Conservation (phyloP, 2,329 filamentous ascomycete genomes). For the Colletotrichum lentis region DNA sequence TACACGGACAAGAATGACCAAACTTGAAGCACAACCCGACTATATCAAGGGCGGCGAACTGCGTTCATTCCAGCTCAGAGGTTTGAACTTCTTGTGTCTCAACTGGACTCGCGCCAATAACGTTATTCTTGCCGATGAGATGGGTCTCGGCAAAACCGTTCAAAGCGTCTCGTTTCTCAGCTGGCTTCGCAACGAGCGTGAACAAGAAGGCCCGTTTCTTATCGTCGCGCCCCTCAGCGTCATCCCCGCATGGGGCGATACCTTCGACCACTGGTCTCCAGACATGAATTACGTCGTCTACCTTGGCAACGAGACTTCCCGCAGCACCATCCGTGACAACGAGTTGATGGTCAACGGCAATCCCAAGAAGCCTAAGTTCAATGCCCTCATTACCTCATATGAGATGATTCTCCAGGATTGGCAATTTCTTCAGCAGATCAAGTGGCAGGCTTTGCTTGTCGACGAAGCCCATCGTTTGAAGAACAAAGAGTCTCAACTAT, state of each 20-base stretch:
- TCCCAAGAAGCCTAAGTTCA: slow-evolving; percentile 89
- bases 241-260: slow-evolving; percentile 97
- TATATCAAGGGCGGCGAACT: slow-evolving; percentile 88
- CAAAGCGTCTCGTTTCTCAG: slow-evolving; percentile 97
- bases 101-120: slow-evolving; percentile 96
- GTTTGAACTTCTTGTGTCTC: slow-evolving; percentile 92
- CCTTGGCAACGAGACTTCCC: slow-evolving; percentile 85
- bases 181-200: slow-evolving; percentile 90
- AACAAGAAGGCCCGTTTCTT: slow-evolving; percentile 92
- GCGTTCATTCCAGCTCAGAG: slow-evolving; percentile 90
- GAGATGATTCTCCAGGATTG: slow-evolving; percentile 93
- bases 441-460: slow-evolving; percentile 96
- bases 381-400: slow-evolving; percentile 96
- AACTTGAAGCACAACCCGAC: slow-evolving; percentile 79
- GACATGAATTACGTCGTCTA: slow-evolving; percentile 98
- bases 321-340: slow-evolving; percentile 87
- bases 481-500: slow-evolving; percentile 94
- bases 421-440: slow-evolving; percentile 84
- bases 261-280: slow-evolving; percentile 94
- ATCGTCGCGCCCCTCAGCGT: slow-evolving; percentile 97
- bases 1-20: slow-evolving; percentile 77
- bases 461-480: slow-evolving; percentile 97
- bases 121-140: slow-evolving; percentile 97
- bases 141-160: slow-evolving; percentile 98
- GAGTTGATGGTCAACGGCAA: slow-evolving; percentile 90